Conservation (phyloP, 768 basidiomycete genomes). For the Flagelloscypha sp. region DNA sequence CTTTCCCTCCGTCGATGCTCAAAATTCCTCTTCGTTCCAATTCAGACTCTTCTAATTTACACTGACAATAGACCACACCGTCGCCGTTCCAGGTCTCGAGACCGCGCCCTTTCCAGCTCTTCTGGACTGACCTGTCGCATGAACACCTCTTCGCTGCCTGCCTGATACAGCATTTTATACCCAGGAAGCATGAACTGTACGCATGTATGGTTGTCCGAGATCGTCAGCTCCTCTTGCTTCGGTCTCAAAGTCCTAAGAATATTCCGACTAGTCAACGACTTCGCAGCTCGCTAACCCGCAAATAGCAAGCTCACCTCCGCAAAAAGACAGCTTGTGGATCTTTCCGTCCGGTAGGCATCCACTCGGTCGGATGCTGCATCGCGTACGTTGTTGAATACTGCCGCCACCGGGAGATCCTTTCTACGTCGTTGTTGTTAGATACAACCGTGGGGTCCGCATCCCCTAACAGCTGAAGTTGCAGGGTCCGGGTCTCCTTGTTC, state of each 20-base stretch:
- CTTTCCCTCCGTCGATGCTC: too few species aligned
- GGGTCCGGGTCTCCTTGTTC: constrained; percentile 46
- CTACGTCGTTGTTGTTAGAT: constrained; percentile 25
- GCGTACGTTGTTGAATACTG: constrained; percentile 71
- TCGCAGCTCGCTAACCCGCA: constrained; percentile 16
- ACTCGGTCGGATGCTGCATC: constrained; percentile 63
- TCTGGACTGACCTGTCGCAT: constrained; percentile 28
- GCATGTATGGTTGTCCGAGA: constrained; percentile 28
- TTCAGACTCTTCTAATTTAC: constrained; percentile 13
- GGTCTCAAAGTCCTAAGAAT: constrained; percentile 46
- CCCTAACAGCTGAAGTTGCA: constrained; percentile 55
- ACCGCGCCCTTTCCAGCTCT: constrained; percentile 28
- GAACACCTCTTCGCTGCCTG: constrained; percentile 51
- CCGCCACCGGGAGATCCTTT: constrained; percentile 55
- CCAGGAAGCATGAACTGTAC: constrained; percentile 51
- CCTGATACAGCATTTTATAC: constrained; percentile 67
- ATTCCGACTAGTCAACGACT: constrained; percentile 17
- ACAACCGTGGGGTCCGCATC: constrained; percentile 55
- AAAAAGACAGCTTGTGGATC: constrained; percentile 39
- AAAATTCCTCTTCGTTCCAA: too few species aligned
- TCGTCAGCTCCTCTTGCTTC: constrained; percentile 34
- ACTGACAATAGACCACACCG: constrained; percentile 29
- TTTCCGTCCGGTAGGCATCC: constrained; percentile 40
- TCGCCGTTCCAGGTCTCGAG: constrained; percentile 50
- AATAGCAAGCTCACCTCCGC: constrained; percentile 39